Conservation (phyloP, 2,329 filamentous ascomycete genomes). For the Raffaelea albimanens region DNA sequence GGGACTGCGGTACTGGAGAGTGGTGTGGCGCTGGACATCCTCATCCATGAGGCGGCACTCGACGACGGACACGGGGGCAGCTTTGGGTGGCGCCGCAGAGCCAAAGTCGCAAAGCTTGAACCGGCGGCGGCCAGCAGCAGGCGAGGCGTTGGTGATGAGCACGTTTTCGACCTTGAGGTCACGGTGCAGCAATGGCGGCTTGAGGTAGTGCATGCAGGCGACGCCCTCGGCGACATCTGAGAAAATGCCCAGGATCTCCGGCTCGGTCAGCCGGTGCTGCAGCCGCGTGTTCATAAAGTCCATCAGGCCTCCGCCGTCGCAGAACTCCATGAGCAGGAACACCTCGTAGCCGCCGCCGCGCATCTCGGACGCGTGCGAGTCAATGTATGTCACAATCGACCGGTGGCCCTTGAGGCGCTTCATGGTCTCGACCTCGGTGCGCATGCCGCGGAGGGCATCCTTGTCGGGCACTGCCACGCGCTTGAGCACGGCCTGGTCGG, state of each 20-base stretch:
- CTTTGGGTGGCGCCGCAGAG: slow-evolving; percentile 72
- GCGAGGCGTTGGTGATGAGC: slow-evolving; percentile 56
- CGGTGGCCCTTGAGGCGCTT: slow-evolving; percentile 96
- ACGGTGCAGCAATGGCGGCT: slow-evolving; percentile 82
- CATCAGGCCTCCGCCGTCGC: slow-evolving; percentile 87
- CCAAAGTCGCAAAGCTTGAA: slow-evolving; percentile 99
- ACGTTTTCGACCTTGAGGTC: slow-evolving; percentile 98
- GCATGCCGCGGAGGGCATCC: slow-evolving; percentile 88
- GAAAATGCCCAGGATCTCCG: slow-evolving; percentile 95
- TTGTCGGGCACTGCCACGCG: slow-evolving; percentile 95
- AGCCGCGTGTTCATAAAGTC: slow-evolving; percentile 99
- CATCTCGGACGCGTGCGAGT: slow-evolving; percentile 93
- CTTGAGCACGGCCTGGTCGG: slow-evolving; percentile 80
- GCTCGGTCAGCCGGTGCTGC: slow-evolving; percentile 92
- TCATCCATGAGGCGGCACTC: slow-evolving; percentile 93
- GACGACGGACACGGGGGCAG: slow-evolving; percentile 74
- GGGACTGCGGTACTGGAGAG: slow-evolving; percentile 91
- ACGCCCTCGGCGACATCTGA: slow-evolving; percentile 92
- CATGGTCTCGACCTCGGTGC: slow-evolving; percentile 98
- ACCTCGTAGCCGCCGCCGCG: slow-evolving; percentile 93
- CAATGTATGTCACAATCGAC: slow-evolving; percentile 95
- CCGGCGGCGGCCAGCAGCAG: slow-evolving; percentile 41
- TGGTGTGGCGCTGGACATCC: slow-evolving; percentile 94
- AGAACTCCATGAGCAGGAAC: slow-evolving; percentile 97
- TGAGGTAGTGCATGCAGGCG: slow-evolving; percentile 98